Base-by-base conservation (phyloP, 768 basidiomycete species). In the Mycena crocata region DNA sequence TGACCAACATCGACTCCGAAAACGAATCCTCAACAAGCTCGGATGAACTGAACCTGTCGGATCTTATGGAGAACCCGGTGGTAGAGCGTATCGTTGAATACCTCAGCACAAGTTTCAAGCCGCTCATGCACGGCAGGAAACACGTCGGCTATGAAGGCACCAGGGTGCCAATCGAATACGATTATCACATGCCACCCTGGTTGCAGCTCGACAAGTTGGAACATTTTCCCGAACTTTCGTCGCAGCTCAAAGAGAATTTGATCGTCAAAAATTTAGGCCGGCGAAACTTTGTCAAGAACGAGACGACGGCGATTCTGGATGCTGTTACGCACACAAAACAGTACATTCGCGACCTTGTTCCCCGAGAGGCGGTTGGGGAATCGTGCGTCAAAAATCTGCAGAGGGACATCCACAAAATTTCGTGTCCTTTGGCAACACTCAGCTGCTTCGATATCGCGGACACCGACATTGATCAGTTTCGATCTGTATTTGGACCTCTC, bases 181-280 rank as follows among this genome's bases (percentile, higher is more conserved):
- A 66, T 19, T 58, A 59, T 39, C 64, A 66, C 28, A 59, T 66
- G 64, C 57, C 57, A 66, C 40, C 23, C 6, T 13, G 32, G 30
- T n/a, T 66, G 12, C 49, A 31, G 32, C 31, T 40, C 23, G 0
- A 3, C 15, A 5, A 2, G 5, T 0, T 59, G 34, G 28, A 23
- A 14, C 31, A 40, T 35, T 21, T 52, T 34, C 64, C 64, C 9
- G n/a, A 9, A 14, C 23, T 58, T 19, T 59, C 30, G 0, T 10
- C 30, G 3, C n/a, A 2, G 3, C 40, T 64, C 19, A 45, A 6
- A 30, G 17, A 23, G 10, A 17, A 48, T 19, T 32, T 52, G 15
- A 21, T 35, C 4, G 19, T 42, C 40, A 21, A 4, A 1, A 30
- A 26, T 3, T 37, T 58, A 0, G 10, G 2, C 6, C 0, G 50